Evolutionary conservation across 2,329 filamentous ascomycete species (phyloP).

Genomic region (Talaromyces sp.): DNA sequence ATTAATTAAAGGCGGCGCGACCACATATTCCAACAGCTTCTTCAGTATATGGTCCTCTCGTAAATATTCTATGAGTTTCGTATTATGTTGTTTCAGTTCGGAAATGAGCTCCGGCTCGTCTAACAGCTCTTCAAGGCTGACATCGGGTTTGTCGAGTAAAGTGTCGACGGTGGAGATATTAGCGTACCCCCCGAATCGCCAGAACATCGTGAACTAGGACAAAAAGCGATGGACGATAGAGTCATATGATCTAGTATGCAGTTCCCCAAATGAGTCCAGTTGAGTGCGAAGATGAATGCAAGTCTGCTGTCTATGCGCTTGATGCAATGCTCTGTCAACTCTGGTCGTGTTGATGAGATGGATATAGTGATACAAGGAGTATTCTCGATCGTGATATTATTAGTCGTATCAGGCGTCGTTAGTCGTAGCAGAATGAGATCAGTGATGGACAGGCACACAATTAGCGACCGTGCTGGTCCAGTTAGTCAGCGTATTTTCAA

Average conservation of each 20-base stretch:
- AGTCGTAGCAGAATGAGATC: slow-evolving; percentile 21
- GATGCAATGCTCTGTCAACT: slow-evolving; percentile 8
- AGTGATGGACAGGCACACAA: slow-evolving; percentile 20
- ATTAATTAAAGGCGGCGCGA: slow-evolving; percentile 63
- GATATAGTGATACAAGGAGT: slow-evolving; percentile 18
- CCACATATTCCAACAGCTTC: slow-evolving; percentile 84
- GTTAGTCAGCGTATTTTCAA: not conserved
- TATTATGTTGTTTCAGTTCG: slow-evolving; percentile 97
- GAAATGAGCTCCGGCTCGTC: slow-evolving; percentile 96
- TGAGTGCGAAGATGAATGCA: slow-evolving; percentile 1
- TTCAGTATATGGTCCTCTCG: slow-evolving; percentile 82
- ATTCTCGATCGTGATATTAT: slow-evolving; percentile 12
- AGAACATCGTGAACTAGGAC: slow-evolving; percentile 77
- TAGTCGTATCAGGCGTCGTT: slow-evolving; percentile 19
- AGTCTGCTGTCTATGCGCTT: slow-evolving; percentile 14
- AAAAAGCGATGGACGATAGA: slow-evolving; percentile 30
- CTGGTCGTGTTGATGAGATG: slow-evolving; percentile 1
- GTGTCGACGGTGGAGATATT: slow-evolving; percentile 95
- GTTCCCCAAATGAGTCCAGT: not conserved
- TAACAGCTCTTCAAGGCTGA: slow-evolving; percentile 90
- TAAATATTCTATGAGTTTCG: slow-evolving; percentile 93
- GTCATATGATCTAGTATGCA: slow-evolving; percentile 25
- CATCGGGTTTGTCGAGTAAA: slow-evolving; percentile 91
- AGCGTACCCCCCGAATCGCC: slow-evolving; percentile 98
- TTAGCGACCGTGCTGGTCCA: slow-evolving; percentile 25